Evolutionary conservation across 1,284 basidiomycete genomes (phyloP), one percentile per base, ranked within the genome.

Genomic region (Leccinum pachyderme): DNA sequence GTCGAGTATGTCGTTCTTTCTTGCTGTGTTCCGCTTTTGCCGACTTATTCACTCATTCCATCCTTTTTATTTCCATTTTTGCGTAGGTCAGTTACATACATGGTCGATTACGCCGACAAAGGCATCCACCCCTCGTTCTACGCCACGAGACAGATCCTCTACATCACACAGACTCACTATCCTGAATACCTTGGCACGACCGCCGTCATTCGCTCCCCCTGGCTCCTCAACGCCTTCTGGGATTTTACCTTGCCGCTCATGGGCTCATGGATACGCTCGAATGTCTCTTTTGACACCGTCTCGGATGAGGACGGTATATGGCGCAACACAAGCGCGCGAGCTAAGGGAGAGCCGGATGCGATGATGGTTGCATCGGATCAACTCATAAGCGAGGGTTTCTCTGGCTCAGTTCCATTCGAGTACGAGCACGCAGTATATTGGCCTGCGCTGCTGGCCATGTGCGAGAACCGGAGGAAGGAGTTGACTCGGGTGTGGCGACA

Each of bases 141-240:
- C 18, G 84, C 81, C 2, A 75, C 88, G 2, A 78, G 86, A 28
- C 75, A 81, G 49, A 78, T 91, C 15, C 77, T 93, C 44, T 77
- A 81, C 70, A 91, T 94, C 61, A 76, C 95, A 27, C 93, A 95
- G 70, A 82, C 87, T 58, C 93, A 96, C 69, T 94, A 97, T 67
- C 92, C 93, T 1, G 94, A 96, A 74, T 84, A 93, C n/a, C 83
- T 98, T 33, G 93, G 93, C n/a, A 77, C 84, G 25, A 86, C 92
- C 2, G 74, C 95, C 47, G 84, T 96, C 60, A 79, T 89, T 57
- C 93, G 95, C 66, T 83, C 94, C 46, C 93, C 95, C 24, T 92
- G 81, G 74, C 72, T 92, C 61, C 73, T 95, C 59, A 86, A 85
- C 60, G 79, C 85, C 0, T 94, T 95, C 76, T 93, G 90, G 78